Percentiles rank a stretch among this genome's conserved stretches.
Conservation (phyloP, 2,329 filamentous ascomycete genomes). For the Aspergillus terreus region DNA sequence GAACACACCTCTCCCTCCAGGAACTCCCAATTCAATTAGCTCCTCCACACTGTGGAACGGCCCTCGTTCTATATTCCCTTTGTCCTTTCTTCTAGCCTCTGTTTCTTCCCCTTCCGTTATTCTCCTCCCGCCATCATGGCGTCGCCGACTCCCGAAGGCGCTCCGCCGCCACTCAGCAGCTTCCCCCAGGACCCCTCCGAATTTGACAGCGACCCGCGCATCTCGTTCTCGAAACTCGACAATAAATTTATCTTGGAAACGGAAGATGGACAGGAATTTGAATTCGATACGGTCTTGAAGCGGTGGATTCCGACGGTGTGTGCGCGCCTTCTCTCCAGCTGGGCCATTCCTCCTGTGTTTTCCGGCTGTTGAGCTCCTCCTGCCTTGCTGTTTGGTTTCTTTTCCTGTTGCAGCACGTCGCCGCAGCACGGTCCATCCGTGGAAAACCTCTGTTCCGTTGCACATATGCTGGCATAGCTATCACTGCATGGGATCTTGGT, state of each 20-base stretch:
- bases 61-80: not conserved
- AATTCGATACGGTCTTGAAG: conserved; percentile 68
- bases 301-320: conserved; percentile 70
- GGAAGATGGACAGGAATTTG: conserved; percentile 79
- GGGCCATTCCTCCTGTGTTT: conserved; percentile 10
- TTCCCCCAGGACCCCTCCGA: conserved; percentile 47
- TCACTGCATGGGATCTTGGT: conserved; percentile 15
- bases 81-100: not conserved
- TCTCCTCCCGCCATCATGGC: conserved; percentile 18
- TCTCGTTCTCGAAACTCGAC: conserved; percentile 81
- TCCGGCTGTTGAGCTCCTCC: conserved; percentile 14
- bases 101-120: not conserved
- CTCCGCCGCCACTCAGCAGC: not conserved
- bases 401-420: not conserved
- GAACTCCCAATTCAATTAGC: not conserved
- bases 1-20: not conserved
- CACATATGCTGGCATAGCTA: conserved; percentile 13
- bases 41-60: not conserved
- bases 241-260: conserved; percentile 80
- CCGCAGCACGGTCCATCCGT: not conserved
- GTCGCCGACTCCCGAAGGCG: conserved; percentile 17
- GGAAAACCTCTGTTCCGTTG: conserved; percentile 11
- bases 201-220: conserved; percentile 74
- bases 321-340: conserved; percentile 19
- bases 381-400: conserved; percentile 1